phyloP scores from a whole-genome alignment of 441 rosid genomes.

The Bocquillonia castaneifolia region DNA sequence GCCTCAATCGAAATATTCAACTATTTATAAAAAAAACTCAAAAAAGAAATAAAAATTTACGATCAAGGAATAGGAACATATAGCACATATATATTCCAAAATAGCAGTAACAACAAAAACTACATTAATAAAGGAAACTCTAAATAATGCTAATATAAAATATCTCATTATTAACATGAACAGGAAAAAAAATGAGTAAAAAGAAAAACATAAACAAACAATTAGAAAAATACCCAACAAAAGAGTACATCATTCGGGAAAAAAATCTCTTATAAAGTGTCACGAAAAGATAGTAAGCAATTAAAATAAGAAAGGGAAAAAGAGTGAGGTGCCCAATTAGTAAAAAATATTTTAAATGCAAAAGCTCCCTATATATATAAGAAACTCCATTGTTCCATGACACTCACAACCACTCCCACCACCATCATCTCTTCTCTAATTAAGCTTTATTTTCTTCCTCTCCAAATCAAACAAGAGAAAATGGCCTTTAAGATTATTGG shows the following conservation, averaged over 20 bases:
- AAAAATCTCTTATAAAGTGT: not conserved
- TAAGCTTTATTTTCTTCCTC: not conserved
- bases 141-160: not conserved
- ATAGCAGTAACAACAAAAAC: not conserved
- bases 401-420: constrained; percentile 26
- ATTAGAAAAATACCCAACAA: not conserved
- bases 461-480: not conserved
- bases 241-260: not conserved
- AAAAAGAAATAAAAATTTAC: too few relatives aligned
- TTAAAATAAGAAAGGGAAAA: not conserved
- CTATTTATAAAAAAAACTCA: too few relatives aligned
- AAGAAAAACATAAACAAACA: not conserved
- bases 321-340: not conserved
- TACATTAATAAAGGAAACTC: too few relatives aligned
- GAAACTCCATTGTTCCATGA: constrained; percentile 25
- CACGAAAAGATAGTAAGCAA: constrained; percentile 21
- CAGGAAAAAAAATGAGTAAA: constrained; percentile 8
- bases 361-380: not conserved
- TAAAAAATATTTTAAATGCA: too few relatives aligned
- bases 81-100: not conserved
- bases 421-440: too few relatives aligned
- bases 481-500: constrained; percentile 38
- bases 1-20: too few relatives aligned
- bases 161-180: not conserved
- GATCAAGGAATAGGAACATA: too few relatives aligned